Percentiles rank a stretch among this genome's conserved stretches.
Conservation (phyloP, 2,329 filamentous ascomycete species). For the Cladosporium colombiae region DNA sequence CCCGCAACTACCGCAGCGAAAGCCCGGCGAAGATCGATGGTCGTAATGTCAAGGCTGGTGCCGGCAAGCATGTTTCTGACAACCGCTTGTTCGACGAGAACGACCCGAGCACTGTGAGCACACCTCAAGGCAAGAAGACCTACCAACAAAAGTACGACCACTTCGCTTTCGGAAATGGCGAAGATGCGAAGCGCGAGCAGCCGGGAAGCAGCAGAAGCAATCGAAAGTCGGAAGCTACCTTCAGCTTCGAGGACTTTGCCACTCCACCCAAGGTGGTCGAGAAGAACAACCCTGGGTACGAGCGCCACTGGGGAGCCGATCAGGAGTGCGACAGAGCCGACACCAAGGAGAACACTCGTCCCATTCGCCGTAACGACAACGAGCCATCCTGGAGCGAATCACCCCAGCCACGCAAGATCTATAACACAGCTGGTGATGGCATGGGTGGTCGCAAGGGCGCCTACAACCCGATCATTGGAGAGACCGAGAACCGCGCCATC, state of each 20-base stretch:
- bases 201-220: slow-evolving; percentile 34
- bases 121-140: slow-evolving; percentile 56
- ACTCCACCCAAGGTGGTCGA: slow-evolving; percentile 75
- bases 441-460: slow-evolving; percentile 61
- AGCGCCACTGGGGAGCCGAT: slow-evolving; percentile 75
- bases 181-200: slow-evolving; percentile 36
- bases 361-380: background rate
- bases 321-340: slow-evolving; percentile 59
- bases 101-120: slow-evolving; percentile 44
- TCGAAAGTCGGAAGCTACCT: slow-evolving; percentile 65
- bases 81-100: slow-evolving; percentile 60
- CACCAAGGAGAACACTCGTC: slow-evolving; percentile 42
- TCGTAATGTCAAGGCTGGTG: slow-evolving; percentile 49
- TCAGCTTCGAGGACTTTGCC: slow-evolving; percentile 84
- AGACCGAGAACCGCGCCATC: slow-evolving; percentile 32
- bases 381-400: slow-evolving; percentile 48
- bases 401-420: slow-evolving; percentile 35
- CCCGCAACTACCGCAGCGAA: slow-evolving; percentile 32
- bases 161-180: slow-evolving; percentile 76
- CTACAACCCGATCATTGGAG: slow-evolving; percentile 14
- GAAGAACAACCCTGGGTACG: slow-evolving; percentile 67
- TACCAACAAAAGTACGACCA: slow-evolving; percentile 81
- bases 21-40: slow-evolving; percentile 39
- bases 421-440: slow-evolving; percentile 49
- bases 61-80: slow-evolving; percentile 53